phyloP scores from a whole-genome alignment of 257 asterid species.

The Ajuga chamaepitys region DNA sequence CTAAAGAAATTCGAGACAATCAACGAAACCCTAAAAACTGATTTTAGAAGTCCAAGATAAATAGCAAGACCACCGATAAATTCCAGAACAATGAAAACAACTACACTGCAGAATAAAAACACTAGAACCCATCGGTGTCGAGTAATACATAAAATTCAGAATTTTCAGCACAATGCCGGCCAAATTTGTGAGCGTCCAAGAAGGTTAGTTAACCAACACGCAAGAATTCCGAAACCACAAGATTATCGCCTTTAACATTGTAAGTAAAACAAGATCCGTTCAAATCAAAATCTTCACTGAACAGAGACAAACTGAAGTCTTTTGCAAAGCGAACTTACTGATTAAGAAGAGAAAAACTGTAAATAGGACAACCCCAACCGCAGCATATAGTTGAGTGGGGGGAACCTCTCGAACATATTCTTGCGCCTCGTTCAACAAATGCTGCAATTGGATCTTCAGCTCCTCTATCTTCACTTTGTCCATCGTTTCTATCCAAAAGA shows the following conservation, averaged over 20 bases:
- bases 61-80: not conserved
- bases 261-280: not conserved
- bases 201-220: not conserved
- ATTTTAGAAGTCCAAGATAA: not conserved
- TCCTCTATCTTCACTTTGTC: slow-evolving; percentile 38
- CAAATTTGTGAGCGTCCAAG: not conserved
- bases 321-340: slow-evolving; percentile 28
- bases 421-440: slow-evolving; percentile 25
- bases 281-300: not conserved
- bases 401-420: slow-evolving; percentile 38
- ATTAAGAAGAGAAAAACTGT: slow-evolving; percentile 34
- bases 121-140: not conserved
- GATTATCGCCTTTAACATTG: not conserved
- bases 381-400: slow-evolving; percentile 40
- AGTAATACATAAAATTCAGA: not conserved
- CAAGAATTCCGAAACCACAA: not conserved
- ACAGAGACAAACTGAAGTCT: not conserved
- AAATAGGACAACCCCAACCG: slow-evolving; percentile 36
- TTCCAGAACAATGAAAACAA: not conserved
- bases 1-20: not conserved
- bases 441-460: slow-evolving; percentile 42
- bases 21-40: not conserved
- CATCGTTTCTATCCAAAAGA: slow-evolving; percentile 15
- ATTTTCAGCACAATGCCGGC: not conserved
- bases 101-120: not conserved